phyloP scores from a whole-genome alignment of 2,329 filamentous ascomycete species.

The Dothistroma pini region DNA sequence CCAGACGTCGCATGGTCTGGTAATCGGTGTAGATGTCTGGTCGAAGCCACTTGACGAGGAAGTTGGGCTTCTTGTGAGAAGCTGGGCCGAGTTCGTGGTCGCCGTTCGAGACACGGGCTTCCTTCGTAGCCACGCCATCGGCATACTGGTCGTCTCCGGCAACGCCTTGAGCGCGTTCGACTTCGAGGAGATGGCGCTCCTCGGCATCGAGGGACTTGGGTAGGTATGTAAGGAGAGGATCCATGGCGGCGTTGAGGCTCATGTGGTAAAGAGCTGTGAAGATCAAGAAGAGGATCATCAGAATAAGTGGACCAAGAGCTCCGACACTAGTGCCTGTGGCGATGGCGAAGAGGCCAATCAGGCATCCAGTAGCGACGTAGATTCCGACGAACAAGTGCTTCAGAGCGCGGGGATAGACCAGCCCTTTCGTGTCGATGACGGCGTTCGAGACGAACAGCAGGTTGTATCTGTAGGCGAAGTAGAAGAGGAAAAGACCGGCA shows the following conservation, averaged over 20 bases:
- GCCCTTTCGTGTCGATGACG: constrained; percentile 78
- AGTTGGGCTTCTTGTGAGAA: constrained; percentile 51
- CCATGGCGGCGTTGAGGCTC: constrained; percentile 66
- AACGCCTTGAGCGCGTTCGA: constrained; percentile 30
- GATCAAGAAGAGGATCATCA: constrained; percentile 73
- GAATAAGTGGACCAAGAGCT: constrained; percentile 61
- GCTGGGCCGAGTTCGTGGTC: constrained; percentile 32
- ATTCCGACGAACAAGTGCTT: constrained; percentile 81
- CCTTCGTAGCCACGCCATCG: constrained; percentile 26
- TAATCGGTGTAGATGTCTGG: constrained; percentile 77
- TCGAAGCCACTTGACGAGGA: constrained; percentile 67
- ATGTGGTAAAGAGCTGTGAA: constrained; percentile 75
- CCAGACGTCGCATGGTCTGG: constrained; percentile 62
- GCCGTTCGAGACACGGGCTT: constrained; percentile 22
- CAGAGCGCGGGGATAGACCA: constrained; percentile 81
- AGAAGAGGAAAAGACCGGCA: constrained; percentile 74
- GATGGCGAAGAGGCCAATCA: constrained; percentile 80
- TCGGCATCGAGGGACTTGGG: constrained; percentile 49
- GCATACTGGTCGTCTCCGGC: constrained; percentile 25
- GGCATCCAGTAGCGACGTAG: constrained; percentile 73
- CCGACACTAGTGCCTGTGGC: constrained; percentile 48
- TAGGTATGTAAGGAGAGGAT: constrained; percentile 72
- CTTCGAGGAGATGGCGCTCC: constrained; percentile 35
- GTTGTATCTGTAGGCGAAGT: constrained; percentile 87
- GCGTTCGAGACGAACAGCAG: constrained; percentile 82